Conservation (phyloP, 108 stramenopile species). For the Nitzschia palea region DNA sequence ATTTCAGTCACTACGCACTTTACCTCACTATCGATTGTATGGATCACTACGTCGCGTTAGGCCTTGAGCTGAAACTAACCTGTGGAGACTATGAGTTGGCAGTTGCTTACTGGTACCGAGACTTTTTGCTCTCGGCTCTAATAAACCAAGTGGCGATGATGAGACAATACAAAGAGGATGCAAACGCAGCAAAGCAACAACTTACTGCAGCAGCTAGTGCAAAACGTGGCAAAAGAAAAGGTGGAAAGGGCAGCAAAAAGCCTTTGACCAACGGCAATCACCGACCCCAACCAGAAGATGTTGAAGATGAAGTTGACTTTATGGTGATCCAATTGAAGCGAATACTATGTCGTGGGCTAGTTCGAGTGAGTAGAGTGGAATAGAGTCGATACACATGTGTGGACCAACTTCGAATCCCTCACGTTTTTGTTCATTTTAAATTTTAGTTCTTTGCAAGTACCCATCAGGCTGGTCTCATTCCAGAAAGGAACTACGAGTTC, state of each 20-base stretch:
- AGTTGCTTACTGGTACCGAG: conserved; percentile 78
- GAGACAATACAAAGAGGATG: conserved; percentile 28
- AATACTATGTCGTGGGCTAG: conserved; percentile 64
- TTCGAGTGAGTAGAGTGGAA: conserved; percentile 43
- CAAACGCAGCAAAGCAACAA: conserved; percentile 15
- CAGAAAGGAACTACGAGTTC: conserved; percentile 41
- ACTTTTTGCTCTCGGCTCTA: conserved; percentile 68
- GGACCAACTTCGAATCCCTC: not conserved
- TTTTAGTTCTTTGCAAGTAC: conserved; percentile 55
- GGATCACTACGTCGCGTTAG: conserved; percentile 67
- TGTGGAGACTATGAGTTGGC: conserved; percentile 61
- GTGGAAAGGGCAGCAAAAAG: conserved; percentile 32
- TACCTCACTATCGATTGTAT: conserved; percentile 52
- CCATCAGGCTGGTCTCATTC: conserved; percentile 59
- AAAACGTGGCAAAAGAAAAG: conserved; percentile 41
- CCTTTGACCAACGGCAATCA: not conserved
- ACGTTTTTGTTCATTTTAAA: not conserved
- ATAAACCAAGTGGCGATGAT: conserved; percentile 52
- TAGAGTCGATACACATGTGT: not conserved
- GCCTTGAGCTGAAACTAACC: conserved; percentile 60
- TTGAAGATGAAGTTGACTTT: conserved; percentile 64
- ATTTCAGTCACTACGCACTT: conserved; percentile 65
- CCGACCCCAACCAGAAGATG: conserved; percentile 39
- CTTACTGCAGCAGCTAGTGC: conserved; percentile 4
- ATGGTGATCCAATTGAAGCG: conserved; percentile 48